Base-by-base conservation (phyloP, 2,329 filamentous ascomycete species). In the Cucurbitaria berberidis region DNA sequence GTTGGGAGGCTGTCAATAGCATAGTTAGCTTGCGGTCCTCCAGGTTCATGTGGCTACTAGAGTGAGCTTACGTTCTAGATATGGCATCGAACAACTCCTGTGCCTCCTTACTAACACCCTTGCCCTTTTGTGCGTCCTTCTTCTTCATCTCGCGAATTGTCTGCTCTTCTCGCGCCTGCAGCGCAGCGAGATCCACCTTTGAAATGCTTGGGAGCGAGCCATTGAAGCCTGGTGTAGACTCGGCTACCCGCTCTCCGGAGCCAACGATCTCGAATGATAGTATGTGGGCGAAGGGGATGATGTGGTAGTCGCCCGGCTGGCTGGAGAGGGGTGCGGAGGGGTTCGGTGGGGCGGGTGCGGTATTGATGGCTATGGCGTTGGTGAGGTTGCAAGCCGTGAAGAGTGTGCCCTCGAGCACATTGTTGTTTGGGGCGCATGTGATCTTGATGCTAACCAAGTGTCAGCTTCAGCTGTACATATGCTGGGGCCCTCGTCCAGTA, bases 71-170 rank as follows among this genome's bases (percentile, higher is more conserved):
- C 71, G 84, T 84, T 62, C 83, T 80, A 55, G 80, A 81, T 48
- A 88, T 79, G 10, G 81, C 80, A 74, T 88, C 84, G 62, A 85
- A 88, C 15, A 88, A 76, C 48, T 86, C 84, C 72, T 88, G 86
- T 22, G 81, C 85, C 58, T 86, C 84, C 32, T 77, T 80, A 32
- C 78, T 83, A 7, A 87, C 85, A 9, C 84, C 84, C 70, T 84
- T 86, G 48, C 84, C 85, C 53, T 81, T 78, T 48, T 81, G 80
- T n/a, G 79, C 77, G 59, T 86, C 84, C 55, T 79, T 72, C 55
- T 85, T 82, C 66, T 86, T 83, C 60, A 84, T 74, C 60, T 84
- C 80, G 10, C 78, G 74, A 26, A 88, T 76, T 9, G 83, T 82
- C 51, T 78, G 79, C 24, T 82, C 79, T 68, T 86, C 84, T 16